These are phyloP conservation scores for Diaporthe helianthi DNA, from an alignment of 2,329 filamentous ascomycete genomes.

Conservation along the genomic window DNA sequence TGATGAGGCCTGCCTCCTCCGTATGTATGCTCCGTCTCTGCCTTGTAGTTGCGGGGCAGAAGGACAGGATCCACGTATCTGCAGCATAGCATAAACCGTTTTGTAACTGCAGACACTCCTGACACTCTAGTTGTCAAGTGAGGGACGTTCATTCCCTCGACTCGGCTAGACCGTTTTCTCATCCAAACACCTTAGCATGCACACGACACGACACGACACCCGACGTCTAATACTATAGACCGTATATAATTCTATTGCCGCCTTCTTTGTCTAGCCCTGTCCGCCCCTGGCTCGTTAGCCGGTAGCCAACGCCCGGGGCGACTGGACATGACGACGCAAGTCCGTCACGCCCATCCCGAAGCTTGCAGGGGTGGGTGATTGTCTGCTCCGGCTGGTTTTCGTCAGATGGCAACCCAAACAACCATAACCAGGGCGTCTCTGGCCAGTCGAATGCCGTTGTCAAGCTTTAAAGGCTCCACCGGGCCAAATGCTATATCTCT, in stretches of 20 bases:
- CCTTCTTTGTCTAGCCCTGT: constrained; percentile 7
- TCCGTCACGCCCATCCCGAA: constrained; percentile 28
- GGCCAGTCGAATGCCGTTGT: constrained; percentile 40
- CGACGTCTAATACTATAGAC: not conserved
- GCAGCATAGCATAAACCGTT: not conserved
- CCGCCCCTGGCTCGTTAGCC: not conserved
- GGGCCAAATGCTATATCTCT: constrained; percentile 42
- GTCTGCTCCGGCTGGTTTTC: constrained; percentile 35
- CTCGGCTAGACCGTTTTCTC: constrained; percentile 21
- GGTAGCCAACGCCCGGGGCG: constrained; percentile 1
- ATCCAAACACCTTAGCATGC: not conserved
- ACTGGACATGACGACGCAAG: constrained; percentile 28
- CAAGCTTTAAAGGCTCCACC: constrained; percentile 42
- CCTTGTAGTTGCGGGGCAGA: not conserved
- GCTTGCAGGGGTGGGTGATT: constrained; percentile 31
- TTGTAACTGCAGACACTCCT: not conserved
- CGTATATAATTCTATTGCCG: not conserved
- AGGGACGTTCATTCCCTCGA: constrained; percentile 11
- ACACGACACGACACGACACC: constrained; percentile 10
- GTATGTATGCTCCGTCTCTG: not conserved
- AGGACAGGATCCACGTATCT: not conserved
- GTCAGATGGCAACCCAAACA: constrained; percentile 24
- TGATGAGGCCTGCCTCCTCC: not conserved
- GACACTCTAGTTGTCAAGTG: not conserved
- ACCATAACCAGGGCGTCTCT: not conserved